Percentiles rank a stretch among this genome's conserved stretches.
Conservation (phyloP, 2,329 filamentous ascomycete genomes). For the Aspergillus floridensis region DNA sequence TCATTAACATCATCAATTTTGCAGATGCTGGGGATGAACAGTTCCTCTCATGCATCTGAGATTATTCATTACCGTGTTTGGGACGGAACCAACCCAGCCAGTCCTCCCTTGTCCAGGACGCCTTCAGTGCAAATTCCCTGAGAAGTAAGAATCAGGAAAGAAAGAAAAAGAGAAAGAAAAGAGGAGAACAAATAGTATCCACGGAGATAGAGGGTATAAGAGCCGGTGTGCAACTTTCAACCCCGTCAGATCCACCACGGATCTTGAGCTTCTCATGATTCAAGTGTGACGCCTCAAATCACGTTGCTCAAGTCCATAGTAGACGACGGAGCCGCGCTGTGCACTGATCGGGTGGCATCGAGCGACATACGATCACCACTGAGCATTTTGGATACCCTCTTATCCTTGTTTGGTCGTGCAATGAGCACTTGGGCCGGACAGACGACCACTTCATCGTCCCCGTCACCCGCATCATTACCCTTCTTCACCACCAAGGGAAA, state of each 20-base stretch:
- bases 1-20: slow-evolving; percentile 16
- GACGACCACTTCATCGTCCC: slow-evolving; percentile 92
- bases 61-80: slow-evolving; percentile 12
- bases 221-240: not conserved
- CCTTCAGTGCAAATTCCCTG: not conserved
- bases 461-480: slow-evolving; percentile 80
- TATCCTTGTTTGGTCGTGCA: slow-evolving; percentile 52
- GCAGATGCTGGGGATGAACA: not conserved
- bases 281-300: slow-evolving; percentile 45
- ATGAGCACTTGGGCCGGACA: slow-evolving; percentile 92
- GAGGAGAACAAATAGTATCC: no score
- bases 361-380: slow-evolving; percentile 46
- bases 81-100: not conserved
- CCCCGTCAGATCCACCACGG: not conserved
- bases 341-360: slow-evolving; percentile 38
- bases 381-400: slow-evolving; percentile 37
- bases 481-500: slow-evolving; percentile 97
- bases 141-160: not conserved
- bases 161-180: not conserved
- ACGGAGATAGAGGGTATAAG: not conserved
- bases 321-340: slow-evolving; percentile 44
- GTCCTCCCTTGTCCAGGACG: slow-evolving; percentile 2
- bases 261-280: slow-evolving; percentile 9
- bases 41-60: not conserved
- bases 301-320: slow-evolving; percentile 45